Evolutionary conservation across 2,329 filamentous ascomycete genomes (phyloP).

Genomic region (Ophiostoma angusticollis): DNA sequence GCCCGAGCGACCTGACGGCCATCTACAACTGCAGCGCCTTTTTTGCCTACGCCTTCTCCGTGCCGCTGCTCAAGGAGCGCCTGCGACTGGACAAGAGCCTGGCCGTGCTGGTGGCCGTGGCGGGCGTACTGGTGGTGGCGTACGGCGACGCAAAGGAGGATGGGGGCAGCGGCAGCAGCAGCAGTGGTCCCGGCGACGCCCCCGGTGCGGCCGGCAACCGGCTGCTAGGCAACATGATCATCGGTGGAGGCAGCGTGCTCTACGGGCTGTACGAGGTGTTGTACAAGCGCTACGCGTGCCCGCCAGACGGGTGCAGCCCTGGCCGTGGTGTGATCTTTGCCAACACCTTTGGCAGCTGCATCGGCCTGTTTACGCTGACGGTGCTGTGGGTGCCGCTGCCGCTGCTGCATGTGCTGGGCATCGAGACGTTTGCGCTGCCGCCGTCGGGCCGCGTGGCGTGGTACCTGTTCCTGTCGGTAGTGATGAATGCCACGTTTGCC

Average conservation of each 20-base stretch:
- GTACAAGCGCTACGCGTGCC: conserved; percentile 88
- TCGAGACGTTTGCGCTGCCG: conserved; percentile 76
- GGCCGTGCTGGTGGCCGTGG: conserved; percentile 75
- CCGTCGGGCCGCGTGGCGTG: conserved; percentile 66
- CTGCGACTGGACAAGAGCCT: conserved; percentile 73
- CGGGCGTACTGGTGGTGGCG: conserved; percentile 85
- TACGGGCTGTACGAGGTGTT: conserved; percentile 97
- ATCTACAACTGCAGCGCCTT: conserved; percentile 99
- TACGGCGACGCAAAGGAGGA: conserved; percentile 60
- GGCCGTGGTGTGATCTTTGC: conserved; percentile 93
- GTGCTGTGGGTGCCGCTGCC: conserved; percentile 91
- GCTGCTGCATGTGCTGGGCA: conserved; percentile 62
- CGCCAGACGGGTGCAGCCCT: conserved; percentile 73
- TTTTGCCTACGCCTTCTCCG: conserved; percentile 94
- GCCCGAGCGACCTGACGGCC: conserved; percentile 82
- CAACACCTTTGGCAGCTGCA: conserved; percentile 78
- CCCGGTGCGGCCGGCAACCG: conserved; percentile 45
- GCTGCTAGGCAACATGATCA: conserved; percentile 78
- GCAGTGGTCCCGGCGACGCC: no score
- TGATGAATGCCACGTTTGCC: conserved; percentile 84
- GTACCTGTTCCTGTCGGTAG: conserved; percentile 66
- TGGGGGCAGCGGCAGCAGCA: conserved; percentile 22
- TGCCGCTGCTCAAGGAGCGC: conserved; percentile 77
- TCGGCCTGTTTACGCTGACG: conserved; percentile 71
- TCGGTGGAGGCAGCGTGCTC: conserved; percentile 77